Percentiles rank a stretch among this genome's conserved stretches.
Evolutionary conservation across 352 stramenopile species (phyloP).

Genomic region (Albugo laibachii): DNA sequence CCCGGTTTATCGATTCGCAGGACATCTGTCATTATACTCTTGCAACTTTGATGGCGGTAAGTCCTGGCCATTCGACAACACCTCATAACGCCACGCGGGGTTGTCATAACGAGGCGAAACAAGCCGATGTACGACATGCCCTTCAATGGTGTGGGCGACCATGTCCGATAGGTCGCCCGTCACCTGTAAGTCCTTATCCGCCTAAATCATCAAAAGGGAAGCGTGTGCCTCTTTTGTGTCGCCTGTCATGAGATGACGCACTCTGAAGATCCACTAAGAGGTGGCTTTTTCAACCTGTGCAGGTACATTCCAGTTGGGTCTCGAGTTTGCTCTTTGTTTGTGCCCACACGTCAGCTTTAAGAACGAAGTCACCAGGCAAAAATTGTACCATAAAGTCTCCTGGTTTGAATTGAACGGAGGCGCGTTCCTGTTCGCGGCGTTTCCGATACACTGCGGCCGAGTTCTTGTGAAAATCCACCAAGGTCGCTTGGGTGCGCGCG

Average conservation of each 20-base stretch:
- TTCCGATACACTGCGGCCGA: neutral
- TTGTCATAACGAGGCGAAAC: no score
- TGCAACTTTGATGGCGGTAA: conserved; percentile 8
- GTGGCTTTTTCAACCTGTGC: neutral
- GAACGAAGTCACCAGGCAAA: neutral
- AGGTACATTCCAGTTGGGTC: neutral
- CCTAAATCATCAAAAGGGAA: neutral
- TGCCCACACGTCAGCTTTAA: neutral
- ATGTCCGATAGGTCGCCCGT: conserved; percentile 1
- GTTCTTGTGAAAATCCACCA: neutral
- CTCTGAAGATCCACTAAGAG: neutral
- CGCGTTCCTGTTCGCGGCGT: neutral
- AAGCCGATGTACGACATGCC: no score
- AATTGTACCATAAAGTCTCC: neutral
- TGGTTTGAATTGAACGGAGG: no score
- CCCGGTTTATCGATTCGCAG: no score
- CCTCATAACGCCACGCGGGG: no score
- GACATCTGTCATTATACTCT: no score
- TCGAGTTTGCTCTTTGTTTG: neutral
- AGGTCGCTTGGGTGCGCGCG: neutral
- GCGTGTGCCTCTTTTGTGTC: neutral
- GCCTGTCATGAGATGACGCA: neutral
- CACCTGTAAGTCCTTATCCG: conserved; percentile 2
- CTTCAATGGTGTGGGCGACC: no score
- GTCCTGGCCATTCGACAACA: conserved; percentile 10